A percentile compares a stretch with the other conserved stretches of the same genome.
phyloP scores from a whole-genome alignment of 2,329 filamentous ascomycete species.

The Hypoxylon sp. region DNA sequence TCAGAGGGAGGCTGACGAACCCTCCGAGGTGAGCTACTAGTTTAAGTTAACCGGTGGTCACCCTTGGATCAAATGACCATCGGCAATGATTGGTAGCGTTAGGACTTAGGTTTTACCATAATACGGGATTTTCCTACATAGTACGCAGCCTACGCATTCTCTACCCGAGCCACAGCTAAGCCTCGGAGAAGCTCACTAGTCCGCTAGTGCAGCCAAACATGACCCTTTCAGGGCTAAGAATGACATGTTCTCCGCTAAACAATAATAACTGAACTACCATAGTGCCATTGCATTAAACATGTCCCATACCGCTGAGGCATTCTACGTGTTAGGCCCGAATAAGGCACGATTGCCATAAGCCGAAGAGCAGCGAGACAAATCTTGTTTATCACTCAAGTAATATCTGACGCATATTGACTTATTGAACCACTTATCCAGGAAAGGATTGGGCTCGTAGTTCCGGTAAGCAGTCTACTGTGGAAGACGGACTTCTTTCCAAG shows the following conservation, averaged over 20 bases:
- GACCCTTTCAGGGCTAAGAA: slow-evolving; percentile 14
- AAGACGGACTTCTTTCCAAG: slow-evolving; percentile 39
- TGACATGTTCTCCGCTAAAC: slow-evolving; percentile 29
- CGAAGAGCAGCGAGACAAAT: slow-evolving; percentile 20
- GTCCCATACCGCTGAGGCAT: slow-evolving; percentile 27
- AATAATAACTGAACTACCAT: slow-evolving; percentile 24
- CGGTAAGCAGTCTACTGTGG: slow-evolving; percentile 35
- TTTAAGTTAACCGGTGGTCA: slow-evolving; percentile 16
- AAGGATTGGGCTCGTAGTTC: slow-evolving; percentile 38
- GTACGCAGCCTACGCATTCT: slow-evolving; percentile 13
- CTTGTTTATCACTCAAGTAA: slow-evolving; percentile 25
- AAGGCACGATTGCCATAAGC: slow-evolving; percentile 31
- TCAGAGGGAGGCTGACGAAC: slow-evolving; percentile 37
- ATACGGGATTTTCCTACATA: slow-evolving; percentile 3
- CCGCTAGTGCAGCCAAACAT: slow-evolving; percentile 20
- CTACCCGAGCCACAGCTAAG: slow-evolving; percentile 38
- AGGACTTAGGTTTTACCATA: slow-evolving; percentile 20
- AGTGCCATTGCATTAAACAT: slow-evolving; percentile 12
- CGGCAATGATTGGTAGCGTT: slow-evolving; percentile 14
- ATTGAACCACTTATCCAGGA: slow-evolving; percentile 27
- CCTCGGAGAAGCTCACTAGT: slow-evolving; percentile 26
- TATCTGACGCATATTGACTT: slow-evolving; percentile 26
- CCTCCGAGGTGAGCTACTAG: slow-evolving; percentile 29
- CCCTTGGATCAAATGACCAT: slow-evolving; percentile 25
- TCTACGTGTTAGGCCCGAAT: slow-evolving; percentile 27